Evolutionary conservation across 2,329 filamentous ascomycete species (phyloP), one percentile per base, ranked within the genome.

Genomic region (Byssothecium circinans): DNA sequence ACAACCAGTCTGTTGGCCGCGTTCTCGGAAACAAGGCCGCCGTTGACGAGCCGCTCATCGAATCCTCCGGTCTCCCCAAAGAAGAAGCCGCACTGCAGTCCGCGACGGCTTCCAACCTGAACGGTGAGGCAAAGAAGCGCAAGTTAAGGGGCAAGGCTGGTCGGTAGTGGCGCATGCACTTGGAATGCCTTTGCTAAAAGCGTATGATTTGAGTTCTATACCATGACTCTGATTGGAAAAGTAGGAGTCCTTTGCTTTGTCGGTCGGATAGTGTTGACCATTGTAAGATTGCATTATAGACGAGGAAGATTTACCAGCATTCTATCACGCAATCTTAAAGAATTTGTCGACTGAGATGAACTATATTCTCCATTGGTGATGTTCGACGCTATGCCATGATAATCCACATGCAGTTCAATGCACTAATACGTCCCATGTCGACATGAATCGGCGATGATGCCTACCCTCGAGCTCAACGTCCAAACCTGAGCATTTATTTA

Each of bases 1-100:
- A 87, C 75, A 78, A 73, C 60, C 68, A 73, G 48, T 70, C 73
- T 32, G 55, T 75, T 30, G 76, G 76, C 43, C 73, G 72, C 30
- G 41, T 75, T 22, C 58, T 77, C 15, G 67, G 69, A 45, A 71
- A 71, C 52, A 70, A 69, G 43, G 53, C 60, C 15, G 54, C 69
- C n/a, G 37, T 69, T 10, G 67, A 73, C 8, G 65, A 71, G 45
- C 60, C 65, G 3, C 60, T 71, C 22, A 50, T 69, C 10, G 65
- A 68, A n/a, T 49, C 64, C 2, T 66, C 68, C 3, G 64, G 72
- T n/a, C 54, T 70, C 8, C 56, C 66, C 11, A 64, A 72, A 41
- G 67, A 71, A 20, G 69, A 72, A 41, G 66, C 68, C 29, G 69
- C 71, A 8, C 58, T 78, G 22, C 68, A 74, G 40, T 67, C 64